Conservation (phyloP, 2,329 filamentous ascomycete genomes). For the Colletotrichum siamense region DNA sequence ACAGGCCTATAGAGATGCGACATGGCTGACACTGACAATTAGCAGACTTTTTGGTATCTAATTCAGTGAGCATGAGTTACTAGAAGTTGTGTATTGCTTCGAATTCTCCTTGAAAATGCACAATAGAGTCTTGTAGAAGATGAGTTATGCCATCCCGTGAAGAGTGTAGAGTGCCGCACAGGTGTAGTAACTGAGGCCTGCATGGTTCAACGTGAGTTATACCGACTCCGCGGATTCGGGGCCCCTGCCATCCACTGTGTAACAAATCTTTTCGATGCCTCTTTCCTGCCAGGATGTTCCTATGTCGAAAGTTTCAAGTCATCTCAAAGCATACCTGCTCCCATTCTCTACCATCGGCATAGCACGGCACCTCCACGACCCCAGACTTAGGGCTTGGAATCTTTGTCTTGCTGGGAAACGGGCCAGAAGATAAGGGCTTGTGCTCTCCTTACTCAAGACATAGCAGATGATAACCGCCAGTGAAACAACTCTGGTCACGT, state of each 20-base stretch:
- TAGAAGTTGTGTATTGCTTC: background rate
- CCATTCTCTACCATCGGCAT: background rate
- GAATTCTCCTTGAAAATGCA: background rate
- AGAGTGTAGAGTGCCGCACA: background rate
- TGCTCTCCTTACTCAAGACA: background rate
- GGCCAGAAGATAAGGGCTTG: background rate
- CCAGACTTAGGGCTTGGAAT: background rate
- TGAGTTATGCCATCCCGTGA: background rate
- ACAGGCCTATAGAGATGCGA: background rate
- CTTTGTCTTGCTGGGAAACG: background rate
- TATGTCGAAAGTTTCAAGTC: background rate
- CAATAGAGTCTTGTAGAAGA: background rate
- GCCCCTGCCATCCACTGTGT: background rate
- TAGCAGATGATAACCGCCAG: background rate
- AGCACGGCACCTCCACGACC: background rate
- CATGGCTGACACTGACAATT: accelerated
- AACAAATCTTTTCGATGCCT: no score
- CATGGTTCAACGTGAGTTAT: background rate
- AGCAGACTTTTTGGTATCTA: background rate
- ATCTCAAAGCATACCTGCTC: background rate
- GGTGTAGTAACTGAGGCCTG: background rate
- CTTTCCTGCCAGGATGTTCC: no score
- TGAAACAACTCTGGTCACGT: background rate
- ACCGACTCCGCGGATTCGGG: background rate
- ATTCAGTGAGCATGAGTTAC: background rate